phyloP scores from a whole-genome alignment of 75 land plant genomes.

The Pseudotsuga menziesii region DNA sequence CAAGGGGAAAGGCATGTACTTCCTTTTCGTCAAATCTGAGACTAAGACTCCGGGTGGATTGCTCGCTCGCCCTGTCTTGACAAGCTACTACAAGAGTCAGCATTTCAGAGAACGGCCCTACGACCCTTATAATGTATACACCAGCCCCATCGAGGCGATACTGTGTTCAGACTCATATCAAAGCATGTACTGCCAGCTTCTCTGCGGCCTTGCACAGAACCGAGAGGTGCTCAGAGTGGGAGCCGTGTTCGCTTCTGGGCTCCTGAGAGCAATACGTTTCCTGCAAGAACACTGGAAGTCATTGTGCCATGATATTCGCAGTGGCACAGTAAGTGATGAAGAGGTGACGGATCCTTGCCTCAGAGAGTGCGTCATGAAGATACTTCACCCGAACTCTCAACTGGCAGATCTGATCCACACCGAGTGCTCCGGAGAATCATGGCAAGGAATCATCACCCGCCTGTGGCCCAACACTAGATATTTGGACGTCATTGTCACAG shows the following conservation, averaged over 20 bases:
- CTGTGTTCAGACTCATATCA: conserved; percentile 66
- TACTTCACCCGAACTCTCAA: conserved; percentile 37
- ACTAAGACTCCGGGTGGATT: conserved; percentile 72
- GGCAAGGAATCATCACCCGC: conserved; percentile 60
- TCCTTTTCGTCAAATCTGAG: conserved; percentile 69
- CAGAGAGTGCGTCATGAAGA: conserved; percentile 18
- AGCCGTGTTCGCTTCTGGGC: conserved; percentile 75
- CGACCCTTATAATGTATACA: conserved; percentile 59
- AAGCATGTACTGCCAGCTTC: conserved; percentile 90
- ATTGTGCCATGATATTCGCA: conserved; percentile 54
- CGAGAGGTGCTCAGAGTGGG: conserved; percentile 59
- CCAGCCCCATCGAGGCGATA: conserved; percentile 72
- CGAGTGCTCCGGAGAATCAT: conserved; percentile 47
- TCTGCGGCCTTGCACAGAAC: conserved; percentile 60
- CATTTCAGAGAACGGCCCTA: conserved; percentile 43
- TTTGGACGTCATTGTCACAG: conserved; percentile 66
- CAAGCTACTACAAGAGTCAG: conserved; percentile 74
- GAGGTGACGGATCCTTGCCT: conserved; percentile 43
- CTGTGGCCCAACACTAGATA: conserved; percentile 78
- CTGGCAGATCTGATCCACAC: conserved; percentile 43
- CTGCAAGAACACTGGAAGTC: conserved; percentile 56
- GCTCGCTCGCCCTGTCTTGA: conserved; percentile 64
- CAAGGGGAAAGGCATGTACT: conserved; percentile 73
- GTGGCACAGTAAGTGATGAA: conserved; percentile 41
- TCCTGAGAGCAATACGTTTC: conserved; percentile 65